Base-by-base conservation (phyloP, 225 moss, liverwort and hornwort genomes). In the Pleurozium schreberi region DNA sequence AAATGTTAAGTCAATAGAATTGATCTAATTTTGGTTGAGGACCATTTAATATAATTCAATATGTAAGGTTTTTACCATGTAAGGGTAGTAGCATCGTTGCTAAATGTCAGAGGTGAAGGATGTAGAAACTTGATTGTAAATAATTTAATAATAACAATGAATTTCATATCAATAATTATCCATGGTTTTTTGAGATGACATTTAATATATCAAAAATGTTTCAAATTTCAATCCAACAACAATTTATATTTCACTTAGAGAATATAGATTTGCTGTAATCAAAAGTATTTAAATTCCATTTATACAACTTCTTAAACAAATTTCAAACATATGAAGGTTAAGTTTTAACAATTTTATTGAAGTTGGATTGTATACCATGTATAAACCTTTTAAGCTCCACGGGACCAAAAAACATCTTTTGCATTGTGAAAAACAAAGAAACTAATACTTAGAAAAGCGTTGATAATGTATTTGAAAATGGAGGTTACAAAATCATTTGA, bases 381-480 rank as follows among this genome's bases (percentile, higher is more conserved):
- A 38, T n/a, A n/a, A 68, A n/a, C 23, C 40, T 20, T n/a, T 23
- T 22, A 13, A 8, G 27, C 5, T 5, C 16, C 0, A 5, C 0
- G 3, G 9, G 27, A 42, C 6, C 17, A 9, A 73, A 45, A 40
- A 17, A 27, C 45, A 1, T 2, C 2, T 5, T 71, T 1, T 1
- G 1, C 0, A 43, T 2, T 27, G 43, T 16, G 10, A 27, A 71
- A 33, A 71, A n/a, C 2, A 10, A 9, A 70, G 10, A 43, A 5
- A 43, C 8, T 45, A 27, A 27, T 16, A 42, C 14, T 25, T 42
- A 42, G 15, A 70, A 5, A 69, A 13, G 15, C 26, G 15, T 26
- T 70, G 5, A 26, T 0, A 27, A 0, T 15, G 6, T 26, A 2
- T 26, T 26, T 26, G 42, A 1, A 71, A 43, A 43, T 27, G 1